Evolutionary conservation across 2,329 filamentous ascomycete species (phyloP), one percentile per base, ranked within the genome.

Genomic region (Penicillium freii): DNA sequence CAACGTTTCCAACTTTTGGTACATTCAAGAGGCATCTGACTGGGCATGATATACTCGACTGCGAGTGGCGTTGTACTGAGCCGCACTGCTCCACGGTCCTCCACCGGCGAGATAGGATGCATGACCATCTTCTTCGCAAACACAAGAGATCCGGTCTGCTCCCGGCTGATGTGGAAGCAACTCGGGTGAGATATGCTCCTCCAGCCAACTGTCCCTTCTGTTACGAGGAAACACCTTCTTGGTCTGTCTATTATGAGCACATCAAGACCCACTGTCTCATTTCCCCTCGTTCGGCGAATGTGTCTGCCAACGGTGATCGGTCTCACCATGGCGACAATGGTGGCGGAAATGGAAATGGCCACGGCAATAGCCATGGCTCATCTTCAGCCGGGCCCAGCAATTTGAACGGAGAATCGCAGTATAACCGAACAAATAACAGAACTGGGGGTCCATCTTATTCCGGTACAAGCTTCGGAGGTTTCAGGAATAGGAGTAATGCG

Each of bases 11-110:
- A 29, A 6, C 19, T 4, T 55, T 43, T 15, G 39, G 31, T 4
- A 7, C 47, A 9, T 10, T 51, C 0, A 56, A 44, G 15, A 56
- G 53, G 7, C 53, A 56, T 15, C 11, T 56, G n/a, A 15, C n/a
- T 29, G 1, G 1, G 5, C 53, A 56, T 38, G n/a, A 0, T 8
- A 56, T 56, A 9, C 5, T 3, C 19, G 39, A 56, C 2, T 3
- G 1, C 13, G 13, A 4, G 23, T 56, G 31, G 25, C n/a, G 3
- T 8, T 56, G 53, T 17, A 9, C 5, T 0, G 3, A n/a, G 6
- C 10, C 4, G 1, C 0, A 2, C 19, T 47, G 43, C 36, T 0
- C 2, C 3, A n/a, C 0, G 15, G 6, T 2, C 3, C 1, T 33
- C 4, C 7, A 2, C 10, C 54, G 54, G 21, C 54, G 43, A 2